Base-by-base conservation (phyloP, 371 early-diverging fungal genomes). In the Mortierella sp. region DNA sequence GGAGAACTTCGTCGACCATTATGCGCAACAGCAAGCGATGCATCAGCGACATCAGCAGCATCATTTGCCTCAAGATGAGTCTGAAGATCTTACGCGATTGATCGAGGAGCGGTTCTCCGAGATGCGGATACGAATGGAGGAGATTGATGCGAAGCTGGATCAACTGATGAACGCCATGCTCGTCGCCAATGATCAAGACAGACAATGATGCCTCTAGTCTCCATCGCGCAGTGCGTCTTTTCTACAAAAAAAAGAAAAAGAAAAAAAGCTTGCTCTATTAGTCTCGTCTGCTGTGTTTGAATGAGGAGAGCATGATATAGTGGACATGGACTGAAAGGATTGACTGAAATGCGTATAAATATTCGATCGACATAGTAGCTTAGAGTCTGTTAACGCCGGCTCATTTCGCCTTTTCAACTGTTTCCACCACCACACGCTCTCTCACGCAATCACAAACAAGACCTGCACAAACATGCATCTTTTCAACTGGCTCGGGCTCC, bases 71-170 rank as follows among this genome's bases (percentile, higher is more conserved):
- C n/a, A n/a, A n/a, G n/a, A n/a, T n/a, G 56, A 60, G 34, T 21
- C 31, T 4, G 54, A 64, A 26, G 67, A 67, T 26, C 44, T 69
- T 7, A 28, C 53, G 8, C 64, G 37, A 14, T 30, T 75, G 23
- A 44, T 64, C 14, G 76, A 75, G 32, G 41, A 28, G 7, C 60
- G 69, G 21, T 64, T 64, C 17, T 24, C 32, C 0, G 69, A 75
- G 31, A 64, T 69, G 60, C 64, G 50, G 55, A 43, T 54, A 52
- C 59, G 61, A 7, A 69, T 75, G 69, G 65, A 69, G 2, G 52
- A 64, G 14, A 54, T 75, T 17, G 76, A 75, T 24, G 53, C 54
- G 17, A 75, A 75, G 53, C 47, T 75, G 23, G 76, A 75, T 57
- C 64, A 34, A 54, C 26, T 75, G 52, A 69, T 69, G 47, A 48